These are phyloP conservation scores for Euphorbia pulcherrima DNA, from an alignment of 345 rosid genomes.

Conservation along the genomic window DNA sequence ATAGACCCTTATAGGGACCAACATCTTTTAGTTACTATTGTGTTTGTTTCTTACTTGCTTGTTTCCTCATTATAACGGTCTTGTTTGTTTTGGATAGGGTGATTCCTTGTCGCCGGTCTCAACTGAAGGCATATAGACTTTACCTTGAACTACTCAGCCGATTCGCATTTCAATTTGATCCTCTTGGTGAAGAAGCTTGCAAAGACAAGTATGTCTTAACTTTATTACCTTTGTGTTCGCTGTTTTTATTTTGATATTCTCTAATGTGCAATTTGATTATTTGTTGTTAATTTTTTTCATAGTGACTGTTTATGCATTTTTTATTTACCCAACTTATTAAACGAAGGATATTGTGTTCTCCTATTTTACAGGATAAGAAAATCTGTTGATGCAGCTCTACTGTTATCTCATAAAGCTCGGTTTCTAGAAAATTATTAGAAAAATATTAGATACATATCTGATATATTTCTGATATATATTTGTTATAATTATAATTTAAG, in stretches of 20 bases:
- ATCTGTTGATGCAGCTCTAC: constrained; percentile 44
- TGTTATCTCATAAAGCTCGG: constrained; percentile 36
- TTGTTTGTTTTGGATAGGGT: constrained; percentile 26
- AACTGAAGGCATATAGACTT: constrained; percentile 51
- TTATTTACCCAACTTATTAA: background rate
- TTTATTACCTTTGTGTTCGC: too few species aligned
- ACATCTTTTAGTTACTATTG: too few species aligned
- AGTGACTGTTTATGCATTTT: background rate
- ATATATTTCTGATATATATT: too few species aligned
- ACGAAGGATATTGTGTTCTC: background rate
- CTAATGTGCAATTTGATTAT: background rate
- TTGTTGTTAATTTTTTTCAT: too few species aligned
- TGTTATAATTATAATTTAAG: too few species aligned
- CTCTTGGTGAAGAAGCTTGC: constrained; percentile 19
- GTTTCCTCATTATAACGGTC: background rate
- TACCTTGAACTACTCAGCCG: constrained; percentile 47
- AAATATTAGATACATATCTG: too few species aligned
- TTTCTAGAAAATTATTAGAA: too few species aligned
- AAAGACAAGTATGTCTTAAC: constrained; percentile 31
- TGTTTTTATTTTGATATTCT: background rate
- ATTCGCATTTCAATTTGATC: constrained; percentile 35
- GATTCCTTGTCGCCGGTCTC: constrained; percentile 44
- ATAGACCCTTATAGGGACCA: too few species aligned
- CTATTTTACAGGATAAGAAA: constrained; percentile 43
- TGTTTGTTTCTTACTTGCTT: background rate